A percentile compares a stretch with the other conserved stretches of the same genome.
Evolutionary conservation across 805 yeast species (phyloP).

Genomic region (Starmerella gropengiesseri): DNA sequence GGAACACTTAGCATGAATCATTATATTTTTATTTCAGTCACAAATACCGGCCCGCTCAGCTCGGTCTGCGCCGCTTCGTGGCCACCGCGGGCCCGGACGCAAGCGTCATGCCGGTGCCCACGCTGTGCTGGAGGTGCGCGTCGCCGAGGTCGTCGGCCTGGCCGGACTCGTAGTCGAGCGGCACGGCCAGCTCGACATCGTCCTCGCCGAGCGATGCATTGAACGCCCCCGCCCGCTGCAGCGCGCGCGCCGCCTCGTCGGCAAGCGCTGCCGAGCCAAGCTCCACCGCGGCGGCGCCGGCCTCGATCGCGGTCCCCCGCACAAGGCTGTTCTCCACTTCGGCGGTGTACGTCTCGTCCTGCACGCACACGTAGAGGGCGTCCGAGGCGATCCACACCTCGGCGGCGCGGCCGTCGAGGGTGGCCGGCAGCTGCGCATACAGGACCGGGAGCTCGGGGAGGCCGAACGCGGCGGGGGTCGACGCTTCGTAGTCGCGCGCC

Average conservation of each 20-base stretch:
- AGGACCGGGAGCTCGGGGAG: constrained; percentile 29
- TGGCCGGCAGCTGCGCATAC: constrained; percentile 10
- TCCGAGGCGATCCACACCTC: constrained; percentile 25
- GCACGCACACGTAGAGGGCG: constrained; percentile 25
- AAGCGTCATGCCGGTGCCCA: constrained; percentile 8
- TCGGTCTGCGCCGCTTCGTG: constrained; percentile 10
- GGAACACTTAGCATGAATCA: too few relatives aligned
- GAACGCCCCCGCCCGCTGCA: constrained; percentile 1
- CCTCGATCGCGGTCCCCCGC: background rate
- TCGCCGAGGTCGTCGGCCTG: constrained; percentile 20
- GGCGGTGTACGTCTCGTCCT: background rate
- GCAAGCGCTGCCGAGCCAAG: background rate
- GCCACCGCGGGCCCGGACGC: constrained; percentile 12
- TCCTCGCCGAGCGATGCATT: background rate
- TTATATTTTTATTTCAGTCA: too few relatives aligned
- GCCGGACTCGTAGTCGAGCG: constrained; percentile 18
- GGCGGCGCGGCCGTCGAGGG: background rate
- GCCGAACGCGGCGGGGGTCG: constrained; percentile 29
- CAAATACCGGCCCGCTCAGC: background rate
- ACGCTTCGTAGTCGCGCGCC: constrained; percentile 26
- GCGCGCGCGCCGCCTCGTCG: background rate
- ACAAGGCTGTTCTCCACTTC: constrained; percentile 3
- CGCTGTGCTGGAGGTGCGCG: constrained; percentile 3
- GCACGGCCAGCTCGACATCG: constrained; percentile 15
- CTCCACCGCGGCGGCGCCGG: background rate